phyloP scores from a whole-genome alignment of 2,329 filamentous ascomycete genomes.

The Penicillium expansum region DNA sequence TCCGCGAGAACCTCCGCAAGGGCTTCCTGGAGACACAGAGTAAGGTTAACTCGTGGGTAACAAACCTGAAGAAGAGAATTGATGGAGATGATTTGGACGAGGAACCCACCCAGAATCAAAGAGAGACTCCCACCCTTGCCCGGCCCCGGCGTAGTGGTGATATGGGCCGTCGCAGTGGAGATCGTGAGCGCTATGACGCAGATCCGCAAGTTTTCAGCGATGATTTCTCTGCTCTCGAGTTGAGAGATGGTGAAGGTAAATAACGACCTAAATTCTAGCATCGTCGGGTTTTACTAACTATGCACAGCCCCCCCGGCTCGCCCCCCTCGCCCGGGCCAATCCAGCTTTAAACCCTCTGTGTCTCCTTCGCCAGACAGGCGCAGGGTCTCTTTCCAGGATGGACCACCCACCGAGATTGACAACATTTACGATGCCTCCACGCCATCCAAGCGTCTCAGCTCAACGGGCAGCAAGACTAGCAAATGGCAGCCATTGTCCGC shows the following conservation, averaged over 20 bases:
- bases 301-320: constrained; percentile 54
- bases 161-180: constrained; percentile 69
- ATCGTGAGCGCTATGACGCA: constrained; percentile 90
- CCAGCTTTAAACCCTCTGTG: constrained; percentile 74
- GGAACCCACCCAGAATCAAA: constrained; percentile 27
- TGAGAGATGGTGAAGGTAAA: constrained; percentile 60
- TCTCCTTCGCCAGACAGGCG: constrained; percentile 53
- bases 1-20: constrained; percentile 88
- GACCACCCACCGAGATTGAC: constrained; percentile 75
- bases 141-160: constrained; percentile 62
- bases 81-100: constrained; percentile 72
- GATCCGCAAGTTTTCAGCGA: constrained; percentile 88
- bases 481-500: constrained; percentile 96
- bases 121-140: constrained; percentile 39
- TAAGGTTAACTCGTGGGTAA: constrained; percentile 91
- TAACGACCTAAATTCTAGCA: neutral
- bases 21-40: constrained; percentile 92
- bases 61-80: constrained; percentile 84
- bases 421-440: constrained; percentile 65
- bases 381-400: constrained; percentile 59
- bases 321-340: constrained; percentile 64
- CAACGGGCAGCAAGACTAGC: constrained; percentile 65
- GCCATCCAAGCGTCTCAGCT: constrained; percentile 53
- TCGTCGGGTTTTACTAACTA: constrained; percentile 1
- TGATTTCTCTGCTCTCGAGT: constrained; percentile 70